These are phyloP conservation scores for Crithidia mellificae DNA, from an alignment of 208 protist genomes.

Conservation along the genomic window DNA sequence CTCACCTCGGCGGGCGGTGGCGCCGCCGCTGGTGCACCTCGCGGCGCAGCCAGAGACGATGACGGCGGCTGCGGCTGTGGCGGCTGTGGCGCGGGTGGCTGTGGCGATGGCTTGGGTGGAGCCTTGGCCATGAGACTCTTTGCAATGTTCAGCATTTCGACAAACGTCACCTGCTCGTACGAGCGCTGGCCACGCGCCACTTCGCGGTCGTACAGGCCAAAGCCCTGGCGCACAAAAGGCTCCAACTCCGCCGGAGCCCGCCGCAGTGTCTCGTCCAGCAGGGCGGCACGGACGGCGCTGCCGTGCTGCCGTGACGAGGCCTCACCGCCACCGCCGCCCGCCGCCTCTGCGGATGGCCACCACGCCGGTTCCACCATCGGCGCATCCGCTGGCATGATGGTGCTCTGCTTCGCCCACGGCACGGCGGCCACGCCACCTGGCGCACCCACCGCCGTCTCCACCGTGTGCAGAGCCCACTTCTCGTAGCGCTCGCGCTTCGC, in stretches of 20 bases:
- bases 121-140: conserved; percentile 48
- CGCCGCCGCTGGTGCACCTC: neutral
- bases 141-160: conserved; percentile 70
- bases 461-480: conserved; percentile 55
- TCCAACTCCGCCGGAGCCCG: conserved; percentile 53
- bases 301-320: neutral
- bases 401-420: conserved; percentile 54
- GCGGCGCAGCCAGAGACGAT: neutral
- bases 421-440: conserved; percentile 40
- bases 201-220: conserved; percentile 66
- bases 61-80: neutral
- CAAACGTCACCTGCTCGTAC: conserved; percentile 64
- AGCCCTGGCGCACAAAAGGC: conserved; percentile 63
- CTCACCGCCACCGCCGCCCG: neutral
- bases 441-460: conserved; percentile 52
- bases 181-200: conserved; percentile 45
- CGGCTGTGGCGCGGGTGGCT: neutral
- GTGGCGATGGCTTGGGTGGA: neutral
- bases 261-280: conserved; percentile 53
- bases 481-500: conserved; percentile 59
- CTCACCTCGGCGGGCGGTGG: neutral
- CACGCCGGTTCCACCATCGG: conserved; percentile 33
- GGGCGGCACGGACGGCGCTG: conserved; percentile 20
- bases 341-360: conserved; percentile 3
- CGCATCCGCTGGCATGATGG: conserved; percentile 66